A percentile compares a stretch with the other conserved stretches of the same genome.
Evolutionary conservation across 179 eudicot genomes (phyloP).

Genomic region (Pouteria campechiana): DNA sequence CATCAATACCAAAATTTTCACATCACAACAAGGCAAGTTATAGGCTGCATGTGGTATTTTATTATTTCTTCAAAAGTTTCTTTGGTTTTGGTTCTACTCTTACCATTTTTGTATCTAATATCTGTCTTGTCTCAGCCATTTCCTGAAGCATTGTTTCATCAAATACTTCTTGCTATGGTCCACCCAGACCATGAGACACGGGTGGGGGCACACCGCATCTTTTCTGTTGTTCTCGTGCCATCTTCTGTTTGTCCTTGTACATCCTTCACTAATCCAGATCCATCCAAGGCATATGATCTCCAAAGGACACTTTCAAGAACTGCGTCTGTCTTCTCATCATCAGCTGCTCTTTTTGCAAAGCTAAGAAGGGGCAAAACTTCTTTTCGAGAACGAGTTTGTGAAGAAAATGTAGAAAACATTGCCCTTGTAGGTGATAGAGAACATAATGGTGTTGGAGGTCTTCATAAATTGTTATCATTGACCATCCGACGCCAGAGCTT

Average conservation of each 20-base stretch:
- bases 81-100: not conserved
- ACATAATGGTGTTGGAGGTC: conserved; percentile 34
- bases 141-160: conserved; percentile 75
- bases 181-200: conserved; percentile 64
- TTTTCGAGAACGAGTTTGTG: conserved; percentile 9
- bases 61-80: not conserved
- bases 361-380: conserved; percentile 40
- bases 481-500: conserved; percentile 57
- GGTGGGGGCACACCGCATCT: conserved; percentile 56
- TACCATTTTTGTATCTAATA: not conserved
- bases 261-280: conserved; percentile 15
- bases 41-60: not conserved
- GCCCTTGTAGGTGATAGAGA: conserved; percentile 21
- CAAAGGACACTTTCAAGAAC: conserved; percentile 87
- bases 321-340: conserved; percentile 73
- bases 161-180: conserved; percentile 73
- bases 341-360: conserved; percentile 72
- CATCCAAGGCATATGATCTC: conserved; percentile 29
- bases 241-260: conserved; percentile 54
- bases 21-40: conserved; percentile 62
- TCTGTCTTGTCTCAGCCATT: conserved; percentile 32
- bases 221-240: conserved; percentile 76
- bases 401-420: conserved; percentile 29
- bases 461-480: conserved; percentile 63
- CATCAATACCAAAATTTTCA: conserved; percentile 74